A percentile compares a stretch with the other conserved stretches of the same genome.
Evolutionary conservation across 305 asterid genomes (phyloP).

Genomic region (Nicotiana rustica): DNA sequence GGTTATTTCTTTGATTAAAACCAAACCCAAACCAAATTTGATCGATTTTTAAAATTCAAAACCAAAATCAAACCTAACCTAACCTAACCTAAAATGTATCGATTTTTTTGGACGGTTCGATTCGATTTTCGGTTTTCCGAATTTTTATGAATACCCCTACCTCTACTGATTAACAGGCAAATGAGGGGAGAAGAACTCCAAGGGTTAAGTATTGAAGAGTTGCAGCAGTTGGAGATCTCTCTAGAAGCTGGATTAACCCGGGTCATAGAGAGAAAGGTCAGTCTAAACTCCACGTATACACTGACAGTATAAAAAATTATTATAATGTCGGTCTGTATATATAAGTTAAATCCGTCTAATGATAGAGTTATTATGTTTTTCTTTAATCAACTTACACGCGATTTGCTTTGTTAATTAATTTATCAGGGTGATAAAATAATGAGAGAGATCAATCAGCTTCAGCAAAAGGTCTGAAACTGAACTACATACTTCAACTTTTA

Average conservation of each 20-base stretch:
- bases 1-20: no score
- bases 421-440: conserved; percentile 67
- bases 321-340: not conserved
- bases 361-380: not conserved
- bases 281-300: not conserved
- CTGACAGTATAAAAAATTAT: no score
- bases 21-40: no score
- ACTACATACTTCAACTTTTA: not conserved
- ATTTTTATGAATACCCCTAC: no score
- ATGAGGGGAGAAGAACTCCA: conserved; percentile 95
- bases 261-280: conserved; percentile 67
- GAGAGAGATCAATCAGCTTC: conserved; percentile 72
- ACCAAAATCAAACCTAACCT: no score
- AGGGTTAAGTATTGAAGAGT: conserved; percentile 69
- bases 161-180: conserved; percentile 48
- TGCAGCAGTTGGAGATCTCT: conserved; percentile 70
- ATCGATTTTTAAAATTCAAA: no score
- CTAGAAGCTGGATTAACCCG: conserved; percentile 77
- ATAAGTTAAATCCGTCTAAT: no score
- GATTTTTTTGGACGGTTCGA: no score
- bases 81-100: no score
- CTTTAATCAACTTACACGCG: not conserved
- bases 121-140: no score
- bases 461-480: conserved; percentile 58
- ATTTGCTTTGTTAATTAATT: not conserved